Evolutionary conservation across 371 early-diverging fungal species (phyloP).

Genomic region (Circinella umbellata): DNA sequence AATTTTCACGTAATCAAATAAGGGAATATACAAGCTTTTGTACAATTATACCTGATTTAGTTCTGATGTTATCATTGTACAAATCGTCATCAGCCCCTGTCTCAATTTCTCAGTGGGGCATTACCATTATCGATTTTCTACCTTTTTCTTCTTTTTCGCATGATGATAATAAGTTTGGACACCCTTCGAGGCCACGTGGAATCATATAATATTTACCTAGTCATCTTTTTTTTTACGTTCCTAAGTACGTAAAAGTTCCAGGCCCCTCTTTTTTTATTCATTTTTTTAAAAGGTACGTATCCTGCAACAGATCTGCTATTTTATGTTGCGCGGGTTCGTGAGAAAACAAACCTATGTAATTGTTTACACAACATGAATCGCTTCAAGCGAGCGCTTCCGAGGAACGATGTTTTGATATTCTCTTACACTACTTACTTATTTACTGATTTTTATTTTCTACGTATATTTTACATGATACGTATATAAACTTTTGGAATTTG

Average conservation of each 20-base stretch:
- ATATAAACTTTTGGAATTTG: neutral
- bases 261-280: conserved; percentile 10
- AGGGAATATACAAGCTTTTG: neutral
- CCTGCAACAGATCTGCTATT: neutral
- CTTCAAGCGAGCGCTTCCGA: neutral
- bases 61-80: neutral
- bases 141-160: neutral
- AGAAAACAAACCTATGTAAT: neutral
- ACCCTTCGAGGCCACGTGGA: neutral
- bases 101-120: no score
- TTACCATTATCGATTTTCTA: no score
- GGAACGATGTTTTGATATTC: neutral
- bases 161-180: no score
- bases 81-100: no score
- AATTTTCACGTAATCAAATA: neutral
- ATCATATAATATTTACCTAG: no score
- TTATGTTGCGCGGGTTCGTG: conserved; percentile 5
- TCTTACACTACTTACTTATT: neutral
- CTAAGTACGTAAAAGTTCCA: neutral
- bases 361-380: no score
- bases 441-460: no score
- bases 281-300: neutral
- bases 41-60: neutral
- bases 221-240: no score
- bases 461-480: neutral